Conservation (phyloP, 352 stramenopile species). For the Lagenidium sp. region DNA sequence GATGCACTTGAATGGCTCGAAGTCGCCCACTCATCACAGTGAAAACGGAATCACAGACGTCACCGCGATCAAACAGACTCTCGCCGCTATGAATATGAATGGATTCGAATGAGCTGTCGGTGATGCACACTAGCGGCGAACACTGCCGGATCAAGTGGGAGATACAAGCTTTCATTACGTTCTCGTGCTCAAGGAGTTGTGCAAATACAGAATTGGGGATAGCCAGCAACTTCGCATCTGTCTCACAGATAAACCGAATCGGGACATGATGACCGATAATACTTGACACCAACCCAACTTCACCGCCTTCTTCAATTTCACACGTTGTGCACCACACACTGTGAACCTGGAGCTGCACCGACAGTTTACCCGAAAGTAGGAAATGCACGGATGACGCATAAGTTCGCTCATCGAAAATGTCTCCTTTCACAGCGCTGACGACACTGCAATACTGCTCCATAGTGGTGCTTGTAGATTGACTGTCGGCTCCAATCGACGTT, state of each 20-base stretch:
- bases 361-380: too few species aligned
- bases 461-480: too few species aligned
- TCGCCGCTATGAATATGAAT: slow-evolving; percentile 77
- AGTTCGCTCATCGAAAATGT: background rate
- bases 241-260: slow-evolving; percentile 36
- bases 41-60: slow-evolving; percentile 72
- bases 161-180: slow-evolving; percentile 42
- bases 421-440: too few species aligned
- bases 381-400: background rate
- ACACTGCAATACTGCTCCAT: too few species aligned
- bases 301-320: slow-evolving; percentile 40
- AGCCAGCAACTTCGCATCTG: slow-evolving; percentile 34
- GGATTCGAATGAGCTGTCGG: slow-evolving; percentile 79
- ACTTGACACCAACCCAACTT: slow-evolving; percentile 55
- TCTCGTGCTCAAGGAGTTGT: slow-evolving; percentile 38
- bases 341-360: background rate
- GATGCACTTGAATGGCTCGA: slow-evolving; percentile 62
- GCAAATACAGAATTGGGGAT: slow-evolving; percentile 51
- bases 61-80: slow-evolving; percentile 66
- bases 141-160: slow-evolving; percentile 66
- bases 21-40: slow-evolving; percentile 73
- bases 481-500: too few species aligned
- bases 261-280: slow-evolving; percentile 44
- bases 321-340: slow-evolving; percentile 17
- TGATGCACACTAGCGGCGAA: slow-evolving; percentile 51